Percentiles rank a stretch among this genome's conserved stretches.
These are phyloP conservation scores for Cetraspora pellucida DNA, from an alignment of 192 early-diverging fungal genomes.

Conservation along the genomic window DNA sequence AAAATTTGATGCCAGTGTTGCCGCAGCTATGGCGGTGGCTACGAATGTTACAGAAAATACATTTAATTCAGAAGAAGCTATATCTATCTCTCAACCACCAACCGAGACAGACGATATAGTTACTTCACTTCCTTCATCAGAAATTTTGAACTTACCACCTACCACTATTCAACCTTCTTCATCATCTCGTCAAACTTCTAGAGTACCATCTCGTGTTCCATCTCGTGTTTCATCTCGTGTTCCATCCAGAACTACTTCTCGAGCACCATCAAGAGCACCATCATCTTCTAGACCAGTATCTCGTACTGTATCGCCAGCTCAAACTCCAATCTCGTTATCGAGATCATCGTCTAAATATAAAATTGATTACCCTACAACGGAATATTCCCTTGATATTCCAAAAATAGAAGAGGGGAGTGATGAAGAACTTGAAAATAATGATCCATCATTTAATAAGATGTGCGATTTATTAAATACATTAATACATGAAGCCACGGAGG, in stretches of 20 bases:
- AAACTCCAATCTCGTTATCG: slow-evolving; percentile 28
- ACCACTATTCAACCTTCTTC: not conserved
- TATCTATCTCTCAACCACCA: too few relatives aligned
- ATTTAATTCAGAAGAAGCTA: too few relatives aligned
- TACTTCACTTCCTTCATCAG: not conserved
- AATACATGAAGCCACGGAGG: slow-evolving; percentile 45
- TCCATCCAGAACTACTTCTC: slow-evolving; percentile 32
- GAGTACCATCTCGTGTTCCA: not conserved
- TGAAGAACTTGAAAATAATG: slow-evolving; percentile 16
- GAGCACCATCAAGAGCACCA: slow-evolving; percentile 6
- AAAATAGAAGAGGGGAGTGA: slow-evolving; percentile 31
- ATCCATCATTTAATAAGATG: slow-evolving; percentile 42
- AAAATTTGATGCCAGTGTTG: slow-evolving; percentile 19
- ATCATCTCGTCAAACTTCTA: not conserved
- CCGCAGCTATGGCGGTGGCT: not conserved
- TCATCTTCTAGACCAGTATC: slow-evolving; percentile 30
- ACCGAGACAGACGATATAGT: not conserved
- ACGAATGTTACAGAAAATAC: not conserved
- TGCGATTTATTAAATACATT: slow-evolving; percentile 36
- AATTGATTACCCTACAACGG: slow-evolving; percentile 2
- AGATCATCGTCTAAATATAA: not conserved
- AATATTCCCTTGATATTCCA: slow-evolving; percentile 30
- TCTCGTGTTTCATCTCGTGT: slow-evolving; percentile 35
- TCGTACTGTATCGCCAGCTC: slow-evolving; percentile 34
- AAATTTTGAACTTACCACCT: not conserved